phyloP scores from a whole-genome alignment of 306 rosid species.

The Spatholobus suberectus region DNA sequence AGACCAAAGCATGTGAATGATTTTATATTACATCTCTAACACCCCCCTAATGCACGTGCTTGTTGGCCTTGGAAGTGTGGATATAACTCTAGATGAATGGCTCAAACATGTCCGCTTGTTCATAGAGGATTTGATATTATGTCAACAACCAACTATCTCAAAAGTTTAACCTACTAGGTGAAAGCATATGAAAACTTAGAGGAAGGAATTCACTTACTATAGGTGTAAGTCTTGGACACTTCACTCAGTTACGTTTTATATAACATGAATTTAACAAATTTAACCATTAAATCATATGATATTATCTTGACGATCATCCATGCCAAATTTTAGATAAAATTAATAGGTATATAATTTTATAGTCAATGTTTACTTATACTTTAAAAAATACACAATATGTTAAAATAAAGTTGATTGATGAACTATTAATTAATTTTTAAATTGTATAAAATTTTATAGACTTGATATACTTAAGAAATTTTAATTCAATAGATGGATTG shows the following conservation, averaged over 20 bases:
- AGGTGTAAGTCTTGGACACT: neutral
- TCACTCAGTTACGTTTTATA: neutral
- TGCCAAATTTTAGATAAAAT: neutral
- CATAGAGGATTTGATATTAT: neutral
- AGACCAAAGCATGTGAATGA: neutral
- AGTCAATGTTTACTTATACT: neutral
- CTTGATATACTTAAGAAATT: neutral
- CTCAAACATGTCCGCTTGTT: neutral
- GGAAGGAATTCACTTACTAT: neutral
- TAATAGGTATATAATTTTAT: neutral
- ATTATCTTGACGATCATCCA: neutral
- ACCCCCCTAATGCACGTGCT: neutral
- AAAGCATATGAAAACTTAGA: neutral
- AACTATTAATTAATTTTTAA: neutral
- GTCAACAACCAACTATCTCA: neutral
- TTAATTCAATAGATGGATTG: neutral
- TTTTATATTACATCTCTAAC: conserved; percentile 6
- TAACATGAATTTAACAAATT: neutral
- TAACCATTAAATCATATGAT: neutral
- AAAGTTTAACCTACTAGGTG: neutral
- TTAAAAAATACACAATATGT: neutral
- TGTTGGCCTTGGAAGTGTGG: neutral
- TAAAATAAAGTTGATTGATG: neutral
- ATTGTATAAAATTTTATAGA: neutral
- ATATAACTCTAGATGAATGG: neutral